A percentile compares a stretch with the other conserved stretches of the same genome.
Conservation (phyloP, 768 basidiomycete species). For the Rubroboletus pulcherrimus region DNA sequence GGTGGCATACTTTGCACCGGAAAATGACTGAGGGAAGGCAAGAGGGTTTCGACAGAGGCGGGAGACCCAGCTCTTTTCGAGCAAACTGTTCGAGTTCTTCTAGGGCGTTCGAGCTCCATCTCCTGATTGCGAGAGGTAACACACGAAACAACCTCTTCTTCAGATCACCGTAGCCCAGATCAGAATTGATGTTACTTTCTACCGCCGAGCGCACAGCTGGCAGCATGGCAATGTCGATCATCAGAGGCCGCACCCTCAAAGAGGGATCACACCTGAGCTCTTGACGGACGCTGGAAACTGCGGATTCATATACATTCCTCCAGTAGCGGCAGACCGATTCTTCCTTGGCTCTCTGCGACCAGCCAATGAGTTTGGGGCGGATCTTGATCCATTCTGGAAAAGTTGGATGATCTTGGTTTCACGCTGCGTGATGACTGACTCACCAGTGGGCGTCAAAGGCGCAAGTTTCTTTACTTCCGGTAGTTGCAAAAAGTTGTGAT, state of each 20-base stretch:
- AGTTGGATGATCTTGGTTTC: not conserved
- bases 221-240: conserved; percentile 5
- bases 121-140: not conserved
- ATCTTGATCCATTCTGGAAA: conserved; percentile 12
- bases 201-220: not conserved
- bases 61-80: not conserved
- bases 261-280: not conserved
- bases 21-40: conserved; percentile 8
- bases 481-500: not conserved
- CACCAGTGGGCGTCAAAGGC: conserved; percentile 7
- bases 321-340: not conserved
- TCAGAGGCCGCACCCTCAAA: not conserved
- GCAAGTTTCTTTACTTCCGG: conserved; percentile 8
- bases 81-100: conserved; percentile 9
- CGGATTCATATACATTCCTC: no score
- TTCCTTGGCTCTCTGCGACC: not conserved
- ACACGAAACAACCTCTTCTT: not conserved
- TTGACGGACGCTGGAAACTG: not conserved
- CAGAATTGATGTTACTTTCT: not conserved
- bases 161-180: not conserved
- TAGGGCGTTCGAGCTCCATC: conserved; percentile 9
- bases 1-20: conserved; percentile 1
- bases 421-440: not conserved
- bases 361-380: not conserved
- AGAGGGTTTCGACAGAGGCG: conserved; percentile 5